These are phyloP conservation scores for Chaetomiaceae sp. DNA, from an alignment of 2,329 filamentous ascomycete genomes.

Conservation along the genomic window DNA sequence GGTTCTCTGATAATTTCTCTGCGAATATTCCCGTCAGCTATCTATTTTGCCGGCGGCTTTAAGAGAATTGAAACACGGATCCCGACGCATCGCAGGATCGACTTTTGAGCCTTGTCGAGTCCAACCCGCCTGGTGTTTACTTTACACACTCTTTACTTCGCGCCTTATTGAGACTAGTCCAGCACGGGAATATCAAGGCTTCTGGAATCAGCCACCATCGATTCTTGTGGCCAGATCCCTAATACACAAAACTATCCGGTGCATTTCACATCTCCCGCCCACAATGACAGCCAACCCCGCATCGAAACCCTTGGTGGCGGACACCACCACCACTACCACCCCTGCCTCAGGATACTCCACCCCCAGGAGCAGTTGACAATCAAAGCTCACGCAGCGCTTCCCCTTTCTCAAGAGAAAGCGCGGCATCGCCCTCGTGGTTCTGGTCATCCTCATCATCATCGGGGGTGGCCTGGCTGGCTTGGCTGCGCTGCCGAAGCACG, in stretches of 20 bases:
- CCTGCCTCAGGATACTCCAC: slow-evolving; percentile 1
- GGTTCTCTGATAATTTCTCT: too few relatives aligned
- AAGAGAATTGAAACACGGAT: too few relatives aligned
- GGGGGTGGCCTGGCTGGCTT: slow-evolving; percentile 35
- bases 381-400: slow-evolving; percentile 27
- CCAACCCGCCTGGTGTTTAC: too few relatives aligned
- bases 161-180: too few relatives aligned
- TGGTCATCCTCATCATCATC: slow-evolving; percentile 31
- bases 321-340: slow-evolving; percentile 8
- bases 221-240: too few relatives aligned
- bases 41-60: too few relatives aligned
- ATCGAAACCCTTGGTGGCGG: background rate
- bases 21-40: too few relatives aligned
- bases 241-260: background rate
- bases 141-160: too few relatives aligned
- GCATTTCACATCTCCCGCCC: background rate
- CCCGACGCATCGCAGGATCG: too few relatives aligned
- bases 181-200: too few relatives aligned
- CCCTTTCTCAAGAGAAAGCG: slow-evolving; percentile 32
- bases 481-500: slow-evolving; percentile 29
- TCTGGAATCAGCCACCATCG: too few relatives aligned
- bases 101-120: too few relatives aligned
- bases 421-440: slow-evolving; percentile 28
- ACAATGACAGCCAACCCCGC: slow-evolving; percentile 5
- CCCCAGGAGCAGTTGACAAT: slow-evolving; percentile 26